A percentile compares a stretch with the other conserved stretches of the same genome.
Evolutionary conservation across 805 yeast species (phyloP).

Genomic region (Nematodospora valgi): DNA sequence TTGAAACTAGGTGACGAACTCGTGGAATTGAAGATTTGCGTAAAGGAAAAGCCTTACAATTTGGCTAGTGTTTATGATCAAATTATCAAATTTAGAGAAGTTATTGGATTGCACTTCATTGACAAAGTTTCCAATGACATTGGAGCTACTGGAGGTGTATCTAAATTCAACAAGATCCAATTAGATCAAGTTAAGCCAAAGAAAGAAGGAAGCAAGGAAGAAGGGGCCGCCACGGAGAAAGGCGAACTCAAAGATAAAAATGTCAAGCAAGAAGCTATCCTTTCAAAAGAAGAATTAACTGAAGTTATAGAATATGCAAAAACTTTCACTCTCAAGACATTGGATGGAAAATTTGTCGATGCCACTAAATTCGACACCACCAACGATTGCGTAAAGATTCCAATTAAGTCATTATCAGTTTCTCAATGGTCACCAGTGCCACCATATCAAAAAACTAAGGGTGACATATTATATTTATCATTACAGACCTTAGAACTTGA

Average conservation of each 20-base stretch:
- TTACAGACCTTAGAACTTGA: constrained; percentile 81
- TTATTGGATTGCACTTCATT: constrained; percentile 47
- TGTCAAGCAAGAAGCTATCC: constrained; percentile 9
- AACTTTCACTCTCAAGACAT: constrained; percentile 10
- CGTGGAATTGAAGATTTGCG: constrained; percentile 34
- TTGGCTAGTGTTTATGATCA: constrained; percentile 61
- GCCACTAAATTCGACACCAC: constrained; percentile 30
- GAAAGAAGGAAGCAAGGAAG: constrained; percentile 10
- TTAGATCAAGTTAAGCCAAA: constrained; percentile 29
- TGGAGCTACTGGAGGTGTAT: constrained; percentile 46
- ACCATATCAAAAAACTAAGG: constrained; percentile 54
- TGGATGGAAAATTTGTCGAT: constrained; percentile 12
- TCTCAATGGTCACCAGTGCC: constrained; percentile 90
- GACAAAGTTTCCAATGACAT: constrained; percentile 43
- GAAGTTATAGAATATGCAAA: constrained; percentile 15
- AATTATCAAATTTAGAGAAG: constrained; percentile 59
- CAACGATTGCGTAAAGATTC: constrained; percentile 33
- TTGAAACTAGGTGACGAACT: constrained; percentile 17
- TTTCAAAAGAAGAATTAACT: constrained; percentile 29
- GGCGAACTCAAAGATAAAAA: constrained; percentile 15
- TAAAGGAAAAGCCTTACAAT: constrained; percentile 57
- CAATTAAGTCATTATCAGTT: constrained; percentile 54
- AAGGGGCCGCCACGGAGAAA: constrained; percentile 12
- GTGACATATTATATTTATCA: constrained; percentile 77
- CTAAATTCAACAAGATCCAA: constrained; percentile 42